Evolutionary conservation across 2,329 filamentous ascomycete genomes (phyloP), one percentile per base, ranked within the genome.

Genomic region (Fusarium sp.): DNA sequence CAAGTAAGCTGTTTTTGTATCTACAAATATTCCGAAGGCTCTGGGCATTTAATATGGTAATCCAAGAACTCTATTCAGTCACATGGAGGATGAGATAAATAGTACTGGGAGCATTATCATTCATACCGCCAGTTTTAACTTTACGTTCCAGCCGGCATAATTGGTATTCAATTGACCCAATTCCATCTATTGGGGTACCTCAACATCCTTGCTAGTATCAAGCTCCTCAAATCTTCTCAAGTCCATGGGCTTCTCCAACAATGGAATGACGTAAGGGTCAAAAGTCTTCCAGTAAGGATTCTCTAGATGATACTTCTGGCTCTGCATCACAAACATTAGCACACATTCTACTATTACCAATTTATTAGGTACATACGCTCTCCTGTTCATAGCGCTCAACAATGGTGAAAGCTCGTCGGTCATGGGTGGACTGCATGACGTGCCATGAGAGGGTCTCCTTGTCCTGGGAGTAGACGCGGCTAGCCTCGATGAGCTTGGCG

Each of bases 241-340:
- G 78, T 93, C 91, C 90, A 93, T 93, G 12, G 87, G 85, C 78
- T 85, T 86, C 73, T 90, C 91, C 54, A 94, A 81, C 63, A 93
- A 78, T 5, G 91, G 92, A 50, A 89, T 84, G 33, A 93, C 91
- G 75, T 93, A 93, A 9, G 90, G 90, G 78, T 93, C 91, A 75
- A 93, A 93, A 2, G 91, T 92, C 83, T 92, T 87, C 90, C 90
- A 92, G 84, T 92, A 92, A 0, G 90, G 90, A 80, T 92, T 92
- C 76, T 87, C 86, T 20, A 90, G 84, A 77, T 90, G 88, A 75
- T 90, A 90, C 71, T 89, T 86, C 78, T 90, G 88, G 76, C 83
- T 86, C 82, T 86, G 27, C 4, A 55, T 13, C 5, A 9, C 57
- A 6, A 15, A 37, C 38, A 42, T 72, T 41, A 73, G 62, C 23